These are phyloP conservation scores for Dictyostelium capitatum DNA, from an alignment of 78 protist species.

Conservation along the genomic window DNA sequence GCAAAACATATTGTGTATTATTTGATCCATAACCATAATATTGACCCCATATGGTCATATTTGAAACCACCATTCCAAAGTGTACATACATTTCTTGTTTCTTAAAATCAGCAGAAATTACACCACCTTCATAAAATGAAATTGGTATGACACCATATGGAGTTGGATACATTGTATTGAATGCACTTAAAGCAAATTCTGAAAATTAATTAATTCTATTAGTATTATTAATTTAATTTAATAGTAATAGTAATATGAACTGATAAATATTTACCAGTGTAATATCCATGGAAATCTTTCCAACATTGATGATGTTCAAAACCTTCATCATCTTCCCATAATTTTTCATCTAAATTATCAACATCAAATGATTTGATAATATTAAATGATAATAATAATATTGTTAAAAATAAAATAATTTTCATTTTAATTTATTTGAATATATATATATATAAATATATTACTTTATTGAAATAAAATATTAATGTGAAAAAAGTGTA, in stretches of 20 bases:
- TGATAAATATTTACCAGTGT: slow-evolving; percentile 1
- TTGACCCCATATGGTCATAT: not conserved
- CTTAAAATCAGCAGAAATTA: not conserved
- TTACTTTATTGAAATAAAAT: too few species aligned
- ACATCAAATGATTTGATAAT: not conserved
- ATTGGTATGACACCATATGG: not conserved
- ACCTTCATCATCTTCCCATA: not conserved
- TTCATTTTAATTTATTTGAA: not conserved
- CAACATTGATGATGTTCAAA: slow-evolving; percentile 7
- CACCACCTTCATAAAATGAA: slow-evolving; percentile 13
- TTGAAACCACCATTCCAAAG: not conserved
- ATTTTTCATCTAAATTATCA: not conserved
- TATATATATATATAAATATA: too few species aligned
- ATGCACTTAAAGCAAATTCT: not conserved
- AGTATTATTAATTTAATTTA: not conserved
- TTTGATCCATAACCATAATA: not conserved
- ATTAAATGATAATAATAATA: not conserved
- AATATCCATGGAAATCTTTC: not conserved
- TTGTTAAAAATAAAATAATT: not conserved
- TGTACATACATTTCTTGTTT: slow-evolving; percentile 10
- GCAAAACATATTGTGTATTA: slow-evolving; percentile 8
- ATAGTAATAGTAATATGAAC: too few species aligned
- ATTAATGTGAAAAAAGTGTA: too few species aligned
- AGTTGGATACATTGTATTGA: slow-evolving; percentile 1
- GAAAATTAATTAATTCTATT: too few species aligned